Evolutionary conservation across 2,329 filamentous ascomycete species (phyloP), one percentile per base, ranked within the genome.

Genomic region (Neonectria sp.): DNA sequence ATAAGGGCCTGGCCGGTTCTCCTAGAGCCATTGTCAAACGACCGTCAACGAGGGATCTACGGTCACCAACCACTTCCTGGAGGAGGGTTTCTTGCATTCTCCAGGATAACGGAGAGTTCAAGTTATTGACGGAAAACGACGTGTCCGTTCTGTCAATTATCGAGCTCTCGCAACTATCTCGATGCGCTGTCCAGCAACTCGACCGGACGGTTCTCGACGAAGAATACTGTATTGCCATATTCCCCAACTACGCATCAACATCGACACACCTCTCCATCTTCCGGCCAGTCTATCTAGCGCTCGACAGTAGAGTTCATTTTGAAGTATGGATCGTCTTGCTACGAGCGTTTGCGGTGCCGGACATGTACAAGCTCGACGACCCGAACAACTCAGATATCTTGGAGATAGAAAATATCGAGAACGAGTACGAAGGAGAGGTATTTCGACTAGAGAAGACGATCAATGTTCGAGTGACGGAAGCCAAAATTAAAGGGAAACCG

Each of bases 301-400:
- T 98, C 51, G 95, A 98, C 73, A 95, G 90, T 29, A 89, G 95
- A 48, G 90, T 97, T 7, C 86, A 97, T n/a, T 97, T 97, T 75
- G 96, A 99, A 79, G 96, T 98, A 13, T 99, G 96, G 96, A 95
- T 97, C 75, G 95, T 97, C 7, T 84, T 99, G 11, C 81, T 99
- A 33, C 90, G 95, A 69, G 95, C 95, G 0, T 98, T 98, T 79
- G 94, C 95, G 0, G 91, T 97, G 52, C 95, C 96, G 0, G 95
- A 98, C 74, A 86, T 98, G 13, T 98, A 97, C 77, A 93, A 91
- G 2, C 78, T 90, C 17, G 85, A 89, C 46, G 74, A 84, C 11
- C 76, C 83, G 13, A 81, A 82, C 17, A 79, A 79, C 31, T 81
- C 82, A 4, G 81, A 84, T 21, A 78, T 87, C 3, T 79, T 79